Evolutionary conservation across 78 protist genomes (phyloP), one percentile per base, ranked within the genome.

Genomic region (Capsaspora owczarzaki): DNA sequence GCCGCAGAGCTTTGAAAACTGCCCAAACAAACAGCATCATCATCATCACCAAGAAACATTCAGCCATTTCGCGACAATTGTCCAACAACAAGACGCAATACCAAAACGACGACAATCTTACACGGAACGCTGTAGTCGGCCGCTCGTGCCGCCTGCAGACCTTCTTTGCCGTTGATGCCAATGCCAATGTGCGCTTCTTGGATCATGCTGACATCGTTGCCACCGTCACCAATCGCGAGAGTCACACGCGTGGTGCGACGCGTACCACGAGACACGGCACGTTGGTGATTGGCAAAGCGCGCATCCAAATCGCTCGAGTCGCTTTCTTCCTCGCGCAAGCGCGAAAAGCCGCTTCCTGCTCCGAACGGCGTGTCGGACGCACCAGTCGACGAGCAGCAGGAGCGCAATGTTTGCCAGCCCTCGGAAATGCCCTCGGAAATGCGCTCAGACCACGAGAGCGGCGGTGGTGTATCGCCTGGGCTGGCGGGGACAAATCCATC

Each of bases 161-260:
- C 98, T 80, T 95, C 98, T 27, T 82, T 42, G 38, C 98, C 96
- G 12, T 66, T 8, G 49, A 95, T 91, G 42, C 97, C 98, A 16
- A 95, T 78, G 25, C 97, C 96, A 27, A 95, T 74, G 33, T 88
- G 86, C 2, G 94, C 94, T 37, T 84, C 85, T 41, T 85, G 91
- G 69, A 95, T 92, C 98, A 95, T 95, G 38, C 85, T 37, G 23
- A 94, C 96, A 85, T 94, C 97, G 71, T 94, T 92, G 44, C 93
- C 97, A 25, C 97, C 97, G 80, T 93, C 97, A 25, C 97, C 96
- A 33, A 95, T 89, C 3, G 96, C 87, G 12, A 94, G 85, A 20
- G 86, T 81, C 31, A 49, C 33, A 35, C 44, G 46, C 1, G 42
- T 46, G 25, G 51, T 46, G 51, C 25, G 5, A 46, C 51, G 51